Evolutionary conservation across 2,329 filamentous ascomycete species (phyloP).

Genomic region (Fusarium camptoceras): DNA sequence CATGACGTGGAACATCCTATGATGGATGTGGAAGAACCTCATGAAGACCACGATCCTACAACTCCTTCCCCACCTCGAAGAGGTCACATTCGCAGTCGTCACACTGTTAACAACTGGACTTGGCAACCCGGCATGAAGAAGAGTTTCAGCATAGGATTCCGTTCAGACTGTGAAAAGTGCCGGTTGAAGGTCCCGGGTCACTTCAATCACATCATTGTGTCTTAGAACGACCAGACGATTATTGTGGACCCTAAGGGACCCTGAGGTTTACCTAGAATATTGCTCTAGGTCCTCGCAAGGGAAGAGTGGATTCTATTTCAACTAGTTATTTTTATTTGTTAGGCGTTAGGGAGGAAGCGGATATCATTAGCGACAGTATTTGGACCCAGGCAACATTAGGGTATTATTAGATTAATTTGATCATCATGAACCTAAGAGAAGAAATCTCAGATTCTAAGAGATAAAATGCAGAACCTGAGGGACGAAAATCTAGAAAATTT

Average conservation of each 20-base stretch:
- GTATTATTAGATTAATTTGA: background rate
- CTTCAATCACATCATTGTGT: conserved; percentile 82
- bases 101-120: conserved; percentile 71
- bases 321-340: background rate
- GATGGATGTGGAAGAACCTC: conserved; percentile 54
- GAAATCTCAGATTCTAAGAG: background rate
- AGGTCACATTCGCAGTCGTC: conserved; percentile 68
- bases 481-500: background rate
- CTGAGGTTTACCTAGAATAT: conserved; percentile 41
- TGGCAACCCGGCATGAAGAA: conserved; percentile 73
- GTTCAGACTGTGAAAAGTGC: conserved; percentile 83
- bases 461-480: too few species aligned
- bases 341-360: background rate
- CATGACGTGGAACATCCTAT: conserved; percentile 57
- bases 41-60: conserved; percentile 52
- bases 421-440: background rate
- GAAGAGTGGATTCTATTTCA: background rate
- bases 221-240: conserved; percentile 56
- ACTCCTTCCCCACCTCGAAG: conserved; percentile 64
- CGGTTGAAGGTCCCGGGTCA: conserved; percentile 79
- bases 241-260: conserved; percentile 47
- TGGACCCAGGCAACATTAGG: background rate
- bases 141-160: conserved; percentile 81
- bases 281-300: conserved; percentile 43
- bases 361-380: background rate